Evolutionary conservation across 2,329 filamentous ascomycete genomes (phyloP), one percentile per base, ranked within the genome.

Genomic region (Penicillium aurantiogriseum): DNA sequence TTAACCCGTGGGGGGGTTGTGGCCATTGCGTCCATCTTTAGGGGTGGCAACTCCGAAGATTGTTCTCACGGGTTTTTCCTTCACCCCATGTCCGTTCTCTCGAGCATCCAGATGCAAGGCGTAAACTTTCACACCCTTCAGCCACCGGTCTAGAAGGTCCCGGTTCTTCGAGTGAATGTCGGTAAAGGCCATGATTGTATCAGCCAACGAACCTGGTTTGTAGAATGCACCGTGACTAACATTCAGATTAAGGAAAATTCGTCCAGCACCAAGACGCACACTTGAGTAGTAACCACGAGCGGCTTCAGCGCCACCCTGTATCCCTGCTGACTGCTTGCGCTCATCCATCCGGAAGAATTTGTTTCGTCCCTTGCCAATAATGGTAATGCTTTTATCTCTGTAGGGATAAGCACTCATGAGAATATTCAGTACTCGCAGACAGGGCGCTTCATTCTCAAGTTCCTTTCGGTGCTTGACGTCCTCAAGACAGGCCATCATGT

Each of bases 211-310:
- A 6, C 44, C 45, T 6, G 42, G 42, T 0, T 9, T 19, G 38
- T 52, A 66, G 45, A 67, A 65, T 3, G 64, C 56, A 4, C 58
- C 58, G 44, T 67, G 64, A 25, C 58, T 66, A 23, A 66, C 58
- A 36, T 63, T 65, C 42, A 67, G 25, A 39, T 67, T 67, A 3
- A 67, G 46, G 17, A 65, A 43, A 33, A 63, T 19, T 27, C 45
- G 47, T 5, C 57, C 54, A 23, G 56, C 54, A 9, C 51, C 58
- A 29, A 58, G 45, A 27, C 65, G 59, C 10, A 65, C 59, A 57
- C 65, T 67, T 6, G 63, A 59, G 23, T 55, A 65, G 54, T 56
- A 61, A 4, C 64, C 65, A 19, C 65, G 65, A 35, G 58, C 35
- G 17, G 60, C 62, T 36, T 65, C 61, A 5, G 64, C 44, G 2